Evolutionary conservation across 1,139 yeast species (phyloP), one percentile per base, ranked within the genome.

Genomic region (Protomyces lactucae-debilis): DNA sequence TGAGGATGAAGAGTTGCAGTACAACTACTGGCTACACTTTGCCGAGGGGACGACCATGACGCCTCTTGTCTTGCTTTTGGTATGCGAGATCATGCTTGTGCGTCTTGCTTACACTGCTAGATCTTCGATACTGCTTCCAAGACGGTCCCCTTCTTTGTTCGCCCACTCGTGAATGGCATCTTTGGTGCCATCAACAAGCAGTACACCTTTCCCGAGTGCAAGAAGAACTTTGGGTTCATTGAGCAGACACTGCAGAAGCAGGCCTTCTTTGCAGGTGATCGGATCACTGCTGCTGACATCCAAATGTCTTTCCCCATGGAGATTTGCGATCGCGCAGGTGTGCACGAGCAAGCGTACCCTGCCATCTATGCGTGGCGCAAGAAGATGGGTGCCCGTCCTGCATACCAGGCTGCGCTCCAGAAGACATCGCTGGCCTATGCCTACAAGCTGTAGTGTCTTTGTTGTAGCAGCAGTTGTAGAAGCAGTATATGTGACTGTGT

Each of bases 281-380:
- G 77, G 66, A 74, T 85, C 61, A 77, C 85, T 0, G 87, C 79
- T 1, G 89, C 88, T 1, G 90, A 85, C 70, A 77, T 85, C 57
- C 79, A 83, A 68, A 70, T 73, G 66, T 64, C 67, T 3, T 72
- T 68, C 60, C 71, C 74, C n/a, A 53, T 70, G 69, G 48, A 57
- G 55, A 16, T 55, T 71, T 57, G 40, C 36, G 55, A 28, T 3
- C 64, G 64, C 2, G 64, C 51, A 1, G 43, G 43, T 12, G 8
- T 53, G n/a, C 16, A 52, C 18, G 59, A 32, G 51, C 28, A 36
- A 18, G 14, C 39, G n/a, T 57, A 60, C 51, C 64, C 64, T 8
- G 43, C 36, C 43, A 60, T 54, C 51, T 54, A 39, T 46, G 64
- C 64, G 37, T 60, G 64, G 64, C 55, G 63, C 46, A 52, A 52